Base-by-base conservation (phyloP, 352 stramenopile genomes). In the Phytopythium litorale region DNA sequence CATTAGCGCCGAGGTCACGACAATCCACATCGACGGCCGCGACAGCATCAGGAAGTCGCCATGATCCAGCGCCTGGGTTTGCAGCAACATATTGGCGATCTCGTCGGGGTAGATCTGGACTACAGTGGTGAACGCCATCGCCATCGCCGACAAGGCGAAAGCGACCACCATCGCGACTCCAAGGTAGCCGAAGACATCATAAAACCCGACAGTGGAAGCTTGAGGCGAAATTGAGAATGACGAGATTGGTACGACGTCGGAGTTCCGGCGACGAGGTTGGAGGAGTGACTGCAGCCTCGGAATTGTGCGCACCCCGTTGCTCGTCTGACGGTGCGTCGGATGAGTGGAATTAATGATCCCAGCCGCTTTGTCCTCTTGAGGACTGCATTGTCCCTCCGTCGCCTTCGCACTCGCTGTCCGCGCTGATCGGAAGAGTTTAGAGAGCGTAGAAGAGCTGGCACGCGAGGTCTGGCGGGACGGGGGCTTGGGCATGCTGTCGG, bases 21-120 rank as follows among this genome's bases (percentile, higher is more conserved):
- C 71, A 1, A 74, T 73, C 1, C 35, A 63, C 7, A 61, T 45
- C 16, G 75, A 70, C 2, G 73, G 64, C 30, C 76, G 66, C 0
- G 72, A 64, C 37, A 82, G 63, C 42, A 84, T 57, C 57, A 80
- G 70, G 40, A 87, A 87, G 15, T 85, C 70, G 15, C 78, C 78
- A 15, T 72, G 67, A 50, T 87, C 75, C 18, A 76, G 70, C 9
- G 40, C 59, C 13, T 68, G 60, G 1, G 78, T 87, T 42, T 73
- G 55, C 68, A 84, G 75, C 8, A 84, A 37, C 43, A 71, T 67
- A 45, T 87, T 87, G 9, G 65, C 75, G 15, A 73, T 76, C 59
- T 68, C 53, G 1, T 62, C 71, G 0, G 78, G 75, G 40, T 73
- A 67, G 7, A 88, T 37, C 66, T 88, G 73, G 18, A 85, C 72